Evolutionary conservation across 2,329 filamentous ascomycete genomes (phyloP), one percentile per base, ranked within the genome.

Genomic region (Didymella pinodella): DNA sequence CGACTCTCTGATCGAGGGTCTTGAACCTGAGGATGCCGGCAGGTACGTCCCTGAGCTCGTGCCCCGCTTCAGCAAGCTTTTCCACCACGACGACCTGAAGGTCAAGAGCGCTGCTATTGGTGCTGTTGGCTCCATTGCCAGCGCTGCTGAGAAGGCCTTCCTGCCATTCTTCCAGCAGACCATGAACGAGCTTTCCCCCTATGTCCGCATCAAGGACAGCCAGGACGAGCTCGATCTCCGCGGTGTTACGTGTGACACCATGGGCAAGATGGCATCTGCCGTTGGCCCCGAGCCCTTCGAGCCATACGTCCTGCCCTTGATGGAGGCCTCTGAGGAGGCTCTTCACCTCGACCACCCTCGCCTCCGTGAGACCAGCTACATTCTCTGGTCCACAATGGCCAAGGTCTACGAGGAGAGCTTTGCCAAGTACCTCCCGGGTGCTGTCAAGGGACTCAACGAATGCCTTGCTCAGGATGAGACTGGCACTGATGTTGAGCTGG

Each of bases 291-390:
- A 91, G 75, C 84, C 90, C 47, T 98, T 98, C 84, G 89, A 96
- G 81, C 91, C 91, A 14, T 98, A 94, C 74, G 93, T 98, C 34
- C 84, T 90, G 73, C 92, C 92, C 41, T 84, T 98, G 58, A 97
- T 99, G 91, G 85, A 89, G 71, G 90, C 94, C 14, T 97, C 92
- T 66, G 93, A 97, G 79, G 93, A 97, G 78, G 93, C 91, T 54
- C 85, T 98, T 2, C 84, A 90, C 68, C 88, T 99, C 2, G 93
- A 92, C 69, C 93, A 97, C 80, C 91, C 93, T 41, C 87, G 93
- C 57, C 87, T 98, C 50, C 91, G 93, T 78, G 95, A 99, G 83
- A 97, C 93, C 62, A 97, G 92, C 76, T 99, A 97, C 81, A 96
- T 98, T 63, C 85, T 99, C 54, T 99, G 95, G 94, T 93, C 92